These are phyloP conservation scores for Calonectria hawksworthii DNA, from an alignment of 2,329 filamentous ascomycete species.

Conservation along the genomic window DNA sequence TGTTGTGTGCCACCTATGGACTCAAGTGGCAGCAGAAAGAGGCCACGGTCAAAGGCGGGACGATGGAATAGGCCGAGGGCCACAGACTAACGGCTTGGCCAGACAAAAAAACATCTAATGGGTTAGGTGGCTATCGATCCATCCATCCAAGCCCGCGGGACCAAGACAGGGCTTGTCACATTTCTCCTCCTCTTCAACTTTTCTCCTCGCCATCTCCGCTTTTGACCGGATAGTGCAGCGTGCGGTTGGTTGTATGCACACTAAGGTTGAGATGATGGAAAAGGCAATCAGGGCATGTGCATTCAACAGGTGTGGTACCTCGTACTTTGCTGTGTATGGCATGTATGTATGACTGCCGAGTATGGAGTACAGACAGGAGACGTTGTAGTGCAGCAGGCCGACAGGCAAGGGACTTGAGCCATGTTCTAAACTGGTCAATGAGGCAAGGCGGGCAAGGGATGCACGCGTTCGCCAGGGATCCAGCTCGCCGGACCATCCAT, in stretches of 20 bases:
- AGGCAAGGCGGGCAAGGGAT: constrained; percentile 26
- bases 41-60: background rate
- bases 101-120: background rate
- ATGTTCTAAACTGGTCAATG: background rate
- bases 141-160: constrained; percentile 2
- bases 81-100: background rate
- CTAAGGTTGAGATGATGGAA: constrained; percentile 4
- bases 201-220: constrained; percentile 18
- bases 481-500: constrained; percentile 41
- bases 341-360: constrained; percentile 6
- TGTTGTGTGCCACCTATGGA: background rate
- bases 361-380: constrained; percentile 13
- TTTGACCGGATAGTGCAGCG: constrained; percentile 13
- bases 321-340: background rate
- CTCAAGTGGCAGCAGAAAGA: background rate
- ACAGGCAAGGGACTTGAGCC: background rate
- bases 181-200: background rate
- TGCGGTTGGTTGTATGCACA: background rate
- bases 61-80: constrained; percentile 4
- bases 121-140: constrained; percentile 2
- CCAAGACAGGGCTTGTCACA: constrained; percentile 21
- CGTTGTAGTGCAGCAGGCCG: constrained; percentile 15
- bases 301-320: background rate
- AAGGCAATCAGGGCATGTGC: constrained; percentile 2
- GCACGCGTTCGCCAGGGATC: constrained; percentile 31